Evolutionary conservation across 257 asterid genomes (phyloP).

Genomic region (Misopates orontium): DNA sequence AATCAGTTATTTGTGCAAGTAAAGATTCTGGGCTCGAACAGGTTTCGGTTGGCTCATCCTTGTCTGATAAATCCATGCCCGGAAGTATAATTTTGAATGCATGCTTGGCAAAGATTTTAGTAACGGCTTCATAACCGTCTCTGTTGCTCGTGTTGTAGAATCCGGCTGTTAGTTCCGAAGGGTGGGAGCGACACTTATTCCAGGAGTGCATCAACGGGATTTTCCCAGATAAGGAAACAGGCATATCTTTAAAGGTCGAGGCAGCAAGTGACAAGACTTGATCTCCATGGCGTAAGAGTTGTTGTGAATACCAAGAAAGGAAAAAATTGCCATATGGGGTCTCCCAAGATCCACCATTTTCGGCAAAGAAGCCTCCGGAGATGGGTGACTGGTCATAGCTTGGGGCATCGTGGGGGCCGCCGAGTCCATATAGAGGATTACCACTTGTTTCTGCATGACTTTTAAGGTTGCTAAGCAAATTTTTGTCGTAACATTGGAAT

Average conservation of each 20-base stretch:
- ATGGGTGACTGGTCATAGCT: constrained; percentile 44
- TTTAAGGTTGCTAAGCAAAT: constrained; percentile 63
- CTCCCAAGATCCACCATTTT: constrained; percentile 81
- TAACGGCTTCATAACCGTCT: constrained; percentile 63
- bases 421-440: constrained; percentile 79
- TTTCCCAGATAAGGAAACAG: constrained; percentile 55
- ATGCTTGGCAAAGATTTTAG: constrained; percentile 52
- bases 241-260: constrained; percentile 49
- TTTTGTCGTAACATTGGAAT: constrained; percentile 78
- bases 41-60: constrained; percentile 39
- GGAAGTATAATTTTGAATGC: constrained; percentile 59
- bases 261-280: constrained; percentile 62
- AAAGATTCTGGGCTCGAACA: constrained; percentile 61
- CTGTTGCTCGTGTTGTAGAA: constrained; percentile 60
- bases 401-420: constrained; percentile 83
- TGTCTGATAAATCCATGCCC: constrained; percentile 65
- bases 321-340: constrained; percentile 75
- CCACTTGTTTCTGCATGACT: constrained; percentile 53
- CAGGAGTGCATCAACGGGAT: constrained; percentile 56
- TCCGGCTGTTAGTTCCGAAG: constrained; percentile 73
- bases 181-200: constrained; percentile 69
- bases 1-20: constrained; percentile 43
- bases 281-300: constrained; percentile 65
- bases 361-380: constrained; percentile 59
- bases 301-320: constrained; percentile 75